Percentiles rank a stretch among this genome's conserved stretches.
phyloP scores from a whole-genome alignment of 1,284 basidiomycete species.

The Ceratobasidium theobromae region DNA sequence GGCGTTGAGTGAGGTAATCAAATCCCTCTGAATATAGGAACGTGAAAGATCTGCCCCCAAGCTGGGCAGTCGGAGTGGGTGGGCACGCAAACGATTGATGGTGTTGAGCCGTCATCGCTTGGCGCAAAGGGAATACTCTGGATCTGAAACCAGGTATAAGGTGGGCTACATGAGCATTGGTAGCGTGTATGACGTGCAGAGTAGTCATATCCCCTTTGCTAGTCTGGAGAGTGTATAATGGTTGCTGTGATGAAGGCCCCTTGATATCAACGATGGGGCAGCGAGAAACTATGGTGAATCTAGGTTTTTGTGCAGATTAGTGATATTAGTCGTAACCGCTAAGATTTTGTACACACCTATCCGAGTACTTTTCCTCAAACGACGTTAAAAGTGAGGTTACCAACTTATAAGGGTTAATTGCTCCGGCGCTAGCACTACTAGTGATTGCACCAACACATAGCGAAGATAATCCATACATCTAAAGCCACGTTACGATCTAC shows the following conservation, averaged over 20 bases:
- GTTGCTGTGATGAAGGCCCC: conserved; percentile 39
- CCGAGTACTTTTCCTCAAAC: conserved; percentile 49
- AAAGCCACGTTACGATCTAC: too few relatives aligned
- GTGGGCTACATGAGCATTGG: conserved; percentile 43
- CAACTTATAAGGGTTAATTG: conserved; percentile 61
- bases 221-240: conserved; percentile 47
- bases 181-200: conserved; percentile 42
- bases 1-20: conserved; percentile 75
- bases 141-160: conserved; percentile 39
- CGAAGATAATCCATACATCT: conserved; percentile 50
- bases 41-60: conserved; percentile 53
- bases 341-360: conserved; percentile 44
- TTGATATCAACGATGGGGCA: conserved; percentile 54
- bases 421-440: conserved; percentile 54
- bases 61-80: conserved; percentile 40
- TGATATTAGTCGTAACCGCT: neutral
- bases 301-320: conserved; percentile 35
- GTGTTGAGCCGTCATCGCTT: conserved; percentile 66
- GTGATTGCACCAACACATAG: conserved; percentile 51
- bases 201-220: conserved; percentile 36
- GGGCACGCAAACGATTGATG: conserved; percentile 45
- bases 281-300: conserved; percentile 53
- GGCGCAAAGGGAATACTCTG: conserved; percentile 57
- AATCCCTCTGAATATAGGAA: conserved; percentile 60
- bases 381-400: conserved; percentile 54